Conservation (phyloP, 2,329 filamentous ascomycete genomes). For the Aaosphaeria pasadenensis region DNA sequence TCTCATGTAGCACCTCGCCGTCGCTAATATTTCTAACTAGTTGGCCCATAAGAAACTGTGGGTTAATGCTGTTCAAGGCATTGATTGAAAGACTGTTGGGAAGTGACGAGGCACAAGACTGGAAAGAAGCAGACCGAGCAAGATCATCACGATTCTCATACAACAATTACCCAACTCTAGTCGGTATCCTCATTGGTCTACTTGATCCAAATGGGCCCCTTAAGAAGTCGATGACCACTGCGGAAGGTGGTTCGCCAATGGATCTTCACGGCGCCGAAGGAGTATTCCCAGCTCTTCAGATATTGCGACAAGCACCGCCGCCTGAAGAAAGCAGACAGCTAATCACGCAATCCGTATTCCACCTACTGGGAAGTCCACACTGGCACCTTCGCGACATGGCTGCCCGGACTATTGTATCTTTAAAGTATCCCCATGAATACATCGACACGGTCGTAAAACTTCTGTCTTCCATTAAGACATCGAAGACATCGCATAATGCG, state of each 20-base stretch:
- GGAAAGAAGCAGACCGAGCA: slow-evolving; percentile 48
- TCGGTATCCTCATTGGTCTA: slow-evolving; percentile 61
- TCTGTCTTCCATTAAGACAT: slow-evolving; percentile 7
- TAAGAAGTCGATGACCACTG: slow-evolving; percentile 19
- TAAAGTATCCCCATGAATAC: slow-evolving; percentile 25
- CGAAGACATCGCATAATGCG: slow-evolving; percentile 16
- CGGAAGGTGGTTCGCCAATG: slow-evolving; percentile 22
- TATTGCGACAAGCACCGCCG: slow-evolving; percentile 69
- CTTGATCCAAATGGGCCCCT: slow-evolving; percentile 41
- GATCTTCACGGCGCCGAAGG: slow-evolving; percentile 54
- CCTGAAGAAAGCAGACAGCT: slow-evolving; percentile 55
- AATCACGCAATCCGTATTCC: slow-evolving; percentile 58
- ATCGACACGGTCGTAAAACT: slow-evolving; percentile 17
- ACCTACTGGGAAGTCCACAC: slow-evolving; percentile 64
- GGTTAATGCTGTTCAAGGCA: slow-evolving; percentile 81
- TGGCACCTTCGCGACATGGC: slow-evolving; percentile 84
- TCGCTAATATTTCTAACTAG: slow-evolving; percentile 36
- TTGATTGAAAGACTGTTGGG: slow-evolving; percentile 78
- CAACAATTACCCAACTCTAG: slow-evolving; percentile 64
- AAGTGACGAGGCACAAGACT: slow-evolving; percentile 62
- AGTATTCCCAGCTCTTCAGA: slow-evolving; percentile 80
- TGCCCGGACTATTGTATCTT: slow-evolving; percentile 60
- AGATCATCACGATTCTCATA: slow-evolving; percentile 61
- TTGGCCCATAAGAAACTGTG: slow-evolving; percentile 95
- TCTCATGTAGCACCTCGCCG: background rate